Base-by-base conservation (phyloP, 108 stramenopile species). In the Skeletonema costatum region DNA sequence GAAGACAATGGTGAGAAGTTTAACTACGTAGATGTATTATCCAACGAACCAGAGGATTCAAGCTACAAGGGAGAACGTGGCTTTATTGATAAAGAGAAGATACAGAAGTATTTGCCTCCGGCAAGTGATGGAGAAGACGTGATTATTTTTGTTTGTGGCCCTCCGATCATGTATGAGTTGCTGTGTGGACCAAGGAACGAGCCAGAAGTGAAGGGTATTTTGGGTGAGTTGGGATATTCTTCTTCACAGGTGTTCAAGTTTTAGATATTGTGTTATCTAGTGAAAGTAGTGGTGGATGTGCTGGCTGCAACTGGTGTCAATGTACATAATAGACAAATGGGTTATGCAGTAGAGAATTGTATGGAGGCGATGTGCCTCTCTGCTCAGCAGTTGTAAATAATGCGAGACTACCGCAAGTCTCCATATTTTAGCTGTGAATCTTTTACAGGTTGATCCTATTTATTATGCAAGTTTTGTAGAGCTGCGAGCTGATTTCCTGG, bases 201-300 rank as follows among this genome's bases (percentile, higher is more conserved):
- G 31, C 83, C 84, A 44, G 95, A 93, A 10, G 80, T 99, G 12
- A 70, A 65, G 29, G 98, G 98, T 3, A 32, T 96, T 16, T 68
- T 97, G 50, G 84, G 80, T 67, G 92, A 88, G 51, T 82, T 98
- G 82, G 98, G 97, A 13, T 99, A 92, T 82, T 78, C 77, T 25
- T 44, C 87, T n/a, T 82, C 85, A 4, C 93, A 92, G 72, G 97
- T 98, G 32, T 97, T 95, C 85, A 99, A 99, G 82, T 99, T 99
- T 59, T 98, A 92, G 85, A 59, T 33, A 65, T 19, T 70, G 11
- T 62, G 0, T n/a, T n/a, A 0, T 25, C 25, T 25, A 11, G 44
- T 46, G 16, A 46, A 16, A 46, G 44, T n/a, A 3, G 2, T 46
- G 44, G 14, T 46, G 4, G 16, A 46, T n/a, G 44, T n/a, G 39